Base-by-base conservation (phyloP, 208 protist species). In the Acanthamoeba lugdunensis region DNA sequence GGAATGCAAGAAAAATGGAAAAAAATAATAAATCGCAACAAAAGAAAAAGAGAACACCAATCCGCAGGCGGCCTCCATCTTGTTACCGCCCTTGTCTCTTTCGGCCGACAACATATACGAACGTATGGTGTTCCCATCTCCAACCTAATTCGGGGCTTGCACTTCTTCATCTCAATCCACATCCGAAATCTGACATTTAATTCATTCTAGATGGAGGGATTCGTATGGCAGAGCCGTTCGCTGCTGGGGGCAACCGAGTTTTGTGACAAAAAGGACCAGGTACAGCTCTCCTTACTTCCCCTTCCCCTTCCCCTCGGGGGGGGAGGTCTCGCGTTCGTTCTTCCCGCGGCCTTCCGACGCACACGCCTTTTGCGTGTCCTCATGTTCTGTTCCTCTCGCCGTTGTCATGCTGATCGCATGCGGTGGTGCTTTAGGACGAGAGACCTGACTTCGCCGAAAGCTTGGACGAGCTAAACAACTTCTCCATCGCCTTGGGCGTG, bases 381-480 rank as follows among this genome's bases (percentile, higher is more conserved):
- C 48, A 50, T 50, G 48, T 50, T 50, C 48, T 50, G 33, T 2
- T 2, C 9, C 48, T 50, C 48, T 50, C 48, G 48, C 48, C 13
- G 48, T 50, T 50, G 48, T 9, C 54, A 25, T 61, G 54, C 0
- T 6, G 7, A 8, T 8, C 6, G 54, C 54, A 14, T 25, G 54
- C 3, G 54, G 54, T 61, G 54, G 54, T 16, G 2, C 13, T 61
- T 16, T 61, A 79, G 71, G 71, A 50, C 71, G 18, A 48, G 33
- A 21, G 28, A 28, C 71, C 71, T 4, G 71, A 79, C 30, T 79
- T 79, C 48, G 71, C 71, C 33, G 71, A 33, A 13, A 79, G 71
- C 71, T 79, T 79, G 33, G 71, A 79, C 41, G 71, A 79, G 30
- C 37, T 79, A 3, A 79, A 79, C 33, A 30, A 45, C 71, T 79